phyloP scores from a whole-genome alignment of 768 basidiomycete genomes.

The Podaxis pistillaris region DNA sequence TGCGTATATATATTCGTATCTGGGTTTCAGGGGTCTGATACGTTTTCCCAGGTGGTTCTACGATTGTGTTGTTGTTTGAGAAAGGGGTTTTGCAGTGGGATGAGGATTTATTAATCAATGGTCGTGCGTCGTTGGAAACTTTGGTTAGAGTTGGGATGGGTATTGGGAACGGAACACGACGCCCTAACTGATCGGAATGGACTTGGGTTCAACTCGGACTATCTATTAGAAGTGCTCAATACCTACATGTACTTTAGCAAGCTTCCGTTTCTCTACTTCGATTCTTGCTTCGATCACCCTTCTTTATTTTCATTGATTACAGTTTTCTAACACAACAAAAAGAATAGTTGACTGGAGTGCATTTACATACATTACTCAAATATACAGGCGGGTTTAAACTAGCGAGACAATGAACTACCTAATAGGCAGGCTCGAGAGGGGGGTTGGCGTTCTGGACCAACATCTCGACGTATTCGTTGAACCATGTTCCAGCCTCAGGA shows the following conservation, averaged over 20 bases:
- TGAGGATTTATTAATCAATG: conserved; percentile 83
- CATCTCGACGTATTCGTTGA: conserved; percentile 30
- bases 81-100: conserved; percentile 87
- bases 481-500: conserved; percentile 37
- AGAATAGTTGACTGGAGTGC: too few relatives aligned
- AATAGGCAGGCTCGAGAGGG: conserved; percentile 16
- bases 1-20: conserved; percentile 32
- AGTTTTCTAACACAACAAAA: too few relatives aligned
- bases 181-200: background rate
- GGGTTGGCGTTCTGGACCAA: conserved; percentile 28
- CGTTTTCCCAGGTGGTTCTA: conserved; percentile 69
- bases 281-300: background rate
- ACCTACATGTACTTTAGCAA: background rate
- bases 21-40: background rate
- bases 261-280: background rate
- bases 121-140: conserved; percentile 84
- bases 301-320: background rate
- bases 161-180: conserved; percentile 46
- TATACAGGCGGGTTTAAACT: background rate
- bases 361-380: background rate
- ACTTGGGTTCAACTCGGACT: background rate
- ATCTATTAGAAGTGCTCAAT: background rate
- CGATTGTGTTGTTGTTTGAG: conserved; percentile 89
- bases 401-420: background rate
- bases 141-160: conserved; percentile 88